Conservation (phyloP, 208 protist species). For the Leishmania arabica region DNA sequence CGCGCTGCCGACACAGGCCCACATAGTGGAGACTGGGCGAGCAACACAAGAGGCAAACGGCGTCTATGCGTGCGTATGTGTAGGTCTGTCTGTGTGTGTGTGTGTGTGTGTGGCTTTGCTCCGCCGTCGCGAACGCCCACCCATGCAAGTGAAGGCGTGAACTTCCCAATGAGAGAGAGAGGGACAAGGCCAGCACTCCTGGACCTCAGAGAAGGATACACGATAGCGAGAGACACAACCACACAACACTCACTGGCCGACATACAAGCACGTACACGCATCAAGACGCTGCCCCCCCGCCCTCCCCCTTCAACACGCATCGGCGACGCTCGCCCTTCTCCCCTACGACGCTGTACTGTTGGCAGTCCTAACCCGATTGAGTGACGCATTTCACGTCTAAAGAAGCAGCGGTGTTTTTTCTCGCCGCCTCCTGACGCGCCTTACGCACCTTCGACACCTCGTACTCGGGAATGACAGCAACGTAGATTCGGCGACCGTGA, state of each 20-base stretch:
- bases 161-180: not conserved
- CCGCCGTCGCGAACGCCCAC: not conserved
- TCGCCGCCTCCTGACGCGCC: slow-evolving; percentile 5
- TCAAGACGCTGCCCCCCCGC: not conserved
- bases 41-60: not conserved
- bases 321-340: not conserved
- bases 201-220: not conserved
- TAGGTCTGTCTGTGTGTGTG: not conserved
- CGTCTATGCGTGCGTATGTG: not conserved
- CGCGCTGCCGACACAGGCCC: not conserved
- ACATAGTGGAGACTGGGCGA: not conserved
- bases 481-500: slow-evolving; percentile 63
- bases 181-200: not conserved
- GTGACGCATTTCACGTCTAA: not conserved
- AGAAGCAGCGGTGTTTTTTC: not conserved
- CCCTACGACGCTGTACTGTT: not conserved
- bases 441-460: slow-evolving; percentile 63
- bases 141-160: not conserved
- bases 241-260: not conserved
- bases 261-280: not conserved
- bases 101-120: not conserved
- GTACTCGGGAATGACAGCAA: slow-evolving; percentile 81
- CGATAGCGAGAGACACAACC: not conserved
- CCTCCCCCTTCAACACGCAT: not conserved
- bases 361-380: not conserved